Conservation (phyloP, 345 rosid species). For the Moringa oleifera region DNA sequence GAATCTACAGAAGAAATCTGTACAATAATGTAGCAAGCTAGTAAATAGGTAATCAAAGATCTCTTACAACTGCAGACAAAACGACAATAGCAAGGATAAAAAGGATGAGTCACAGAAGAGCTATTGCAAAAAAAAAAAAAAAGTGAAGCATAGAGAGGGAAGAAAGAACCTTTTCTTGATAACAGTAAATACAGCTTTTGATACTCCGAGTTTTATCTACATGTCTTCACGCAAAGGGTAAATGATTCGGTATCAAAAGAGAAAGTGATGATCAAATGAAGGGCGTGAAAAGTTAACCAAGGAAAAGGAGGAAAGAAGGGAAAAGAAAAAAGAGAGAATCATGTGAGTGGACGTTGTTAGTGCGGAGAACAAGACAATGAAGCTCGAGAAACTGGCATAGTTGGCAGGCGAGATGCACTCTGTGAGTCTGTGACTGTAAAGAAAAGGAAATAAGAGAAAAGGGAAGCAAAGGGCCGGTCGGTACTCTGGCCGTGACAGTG, state of each 20-base stretch:
- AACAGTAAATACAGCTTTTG: not conserved
- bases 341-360: conserved; percentile 15
- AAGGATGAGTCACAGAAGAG: not conserved
- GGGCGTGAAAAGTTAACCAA: conserved; percentile 11
- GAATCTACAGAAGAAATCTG: conserved; percentile 1
- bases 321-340: conserved; percentile 2
- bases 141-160: not conserved
- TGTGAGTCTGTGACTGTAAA: too few relatives aligned
- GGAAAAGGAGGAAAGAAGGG: conserved; percentile 13
- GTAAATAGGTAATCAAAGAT: conserved; percentile 4
- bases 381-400: conserved; percentile 16
- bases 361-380: conserved; percentile 20
- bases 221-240: conserved; percentile 27
- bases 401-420: too few relatives aligned
- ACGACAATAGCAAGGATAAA: conserved; percentile 12
- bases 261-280: conserved; percentile 5
- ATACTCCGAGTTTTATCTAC: conserved; percentile 2
- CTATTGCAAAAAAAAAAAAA: conserved; percentile 4
- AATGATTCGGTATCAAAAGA: conserved; percentile 19
- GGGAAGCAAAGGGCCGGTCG: too few relatives aligned
- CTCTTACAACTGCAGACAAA: conserved; percentile 8
- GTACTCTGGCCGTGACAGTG: conserved; percentile 24
- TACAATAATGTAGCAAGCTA: conserved; percentile 12
- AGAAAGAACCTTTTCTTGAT: not conserved
- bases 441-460: not conserved